Evolutionary conservation across 176 grass and related monocot genomes (phyloP).

Genomic region (Lolium rigidum): DNA sequence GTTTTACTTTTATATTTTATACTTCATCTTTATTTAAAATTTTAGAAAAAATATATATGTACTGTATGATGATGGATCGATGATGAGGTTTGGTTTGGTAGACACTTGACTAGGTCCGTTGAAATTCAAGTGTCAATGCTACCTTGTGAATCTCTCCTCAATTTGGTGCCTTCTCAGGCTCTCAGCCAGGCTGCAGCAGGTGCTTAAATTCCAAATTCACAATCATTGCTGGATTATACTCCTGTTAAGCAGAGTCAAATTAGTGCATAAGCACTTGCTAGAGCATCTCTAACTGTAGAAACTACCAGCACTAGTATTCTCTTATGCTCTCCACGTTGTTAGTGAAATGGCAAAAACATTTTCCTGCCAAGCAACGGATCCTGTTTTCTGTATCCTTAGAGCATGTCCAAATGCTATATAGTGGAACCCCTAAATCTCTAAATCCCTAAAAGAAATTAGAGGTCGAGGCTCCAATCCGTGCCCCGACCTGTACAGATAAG

Average conservation of each 20-base stretch:
- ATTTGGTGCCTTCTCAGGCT: neutral
- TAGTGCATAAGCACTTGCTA: slow-evolving; percentile 9
- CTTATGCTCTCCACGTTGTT: neutral
- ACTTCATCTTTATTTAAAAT: no score
- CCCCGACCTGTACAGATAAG: no score
- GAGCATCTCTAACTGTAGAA: neutral
- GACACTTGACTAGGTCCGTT: slow-evolving; percentile 57
- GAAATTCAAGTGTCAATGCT: slow-evolving; percentile 59
- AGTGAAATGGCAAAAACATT: no score
- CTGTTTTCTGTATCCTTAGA: no score
- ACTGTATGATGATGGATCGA: slow-evolving; percentile 19
- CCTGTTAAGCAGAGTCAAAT: neutral
- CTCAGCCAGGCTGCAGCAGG: neutral
- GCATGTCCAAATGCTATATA: no score
- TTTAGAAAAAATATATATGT: neutral
- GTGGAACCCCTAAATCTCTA: no score
- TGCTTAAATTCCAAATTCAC: slow-evolving; percentile 1
- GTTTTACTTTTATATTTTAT: slow-evolving; percentile 7
- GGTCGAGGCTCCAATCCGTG: no score
- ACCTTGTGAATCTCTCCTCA: neutral
- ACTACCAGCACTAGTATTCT: neutral
- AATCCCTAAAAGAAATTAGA: no score
- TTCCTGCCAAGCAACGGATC: no score
- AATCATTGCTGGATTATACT: neutral
- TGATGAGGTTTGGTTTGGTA: slow-evolving; percentile 41